Evolutionary conservation across 768 basidiomycete species (phyloP), one percentile per base, ranked within the genome.

Genomic region (Pulveroboletus ravenelii): DNA sequence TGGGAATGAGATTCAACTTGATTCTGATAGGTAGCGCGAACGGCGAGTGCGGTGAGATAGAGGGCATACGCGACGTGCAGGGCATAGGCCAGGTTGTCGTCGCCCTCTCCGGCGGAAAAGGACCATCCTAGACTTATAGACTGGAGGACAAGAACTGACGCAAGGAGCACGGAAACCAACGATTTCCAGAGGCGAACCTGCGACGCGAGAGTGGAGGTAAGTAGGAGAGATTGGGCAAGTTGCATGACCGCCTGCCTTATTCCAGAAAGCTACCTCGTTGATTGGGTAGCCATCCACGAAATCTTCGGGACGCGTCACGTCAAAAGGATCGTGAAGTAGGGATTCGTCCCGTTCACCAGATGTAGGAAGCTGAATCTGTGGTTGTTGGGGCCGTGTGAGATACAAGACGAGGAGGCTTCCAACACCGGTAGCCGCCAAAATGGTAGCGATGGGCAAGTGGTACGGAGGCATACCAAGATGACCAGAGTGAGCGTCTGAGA

Each of bases 261-360:
- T 56, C 83, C 82, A 84, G 65, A 89, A 89, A 3, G 50, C 67
- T 4, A 71, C 72, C 45, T 78, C 83, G 20, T 86, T 67, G 36
- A 88, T 71, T 8, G 87, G 83, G 46, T 77, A 77, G 4, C 87
- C 87, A 53, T 88, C 83, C 12, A 82, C 52, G 32, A 79, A 56
- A 57, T 92, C 89, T 62, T 85, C 84, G 9, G 82, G 78, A n/a
- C 63, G 80, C 17, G 81, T 78, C n/a, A 92, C 82, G 62, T 82
- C 79, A 61, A 87, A 88, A 10, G 84, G 81, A 59, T 88, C 86
- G 14, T 12, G 63, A 38, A 59, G 43, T 2, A 67, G 53, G 1
- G 66, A 35, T 45, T 69, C 63, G 13, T 46, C 45, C 10, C 47
- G 55, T 53, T 59, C 67, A 9, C 55, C 54, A 23, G 54, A 54